Evolutionary conservation across 2,329 filamentous ascomycete species (phyloP), one percentile per base, ranked within the genome.

Genomic region (Clarireedia paspali): DNA sequence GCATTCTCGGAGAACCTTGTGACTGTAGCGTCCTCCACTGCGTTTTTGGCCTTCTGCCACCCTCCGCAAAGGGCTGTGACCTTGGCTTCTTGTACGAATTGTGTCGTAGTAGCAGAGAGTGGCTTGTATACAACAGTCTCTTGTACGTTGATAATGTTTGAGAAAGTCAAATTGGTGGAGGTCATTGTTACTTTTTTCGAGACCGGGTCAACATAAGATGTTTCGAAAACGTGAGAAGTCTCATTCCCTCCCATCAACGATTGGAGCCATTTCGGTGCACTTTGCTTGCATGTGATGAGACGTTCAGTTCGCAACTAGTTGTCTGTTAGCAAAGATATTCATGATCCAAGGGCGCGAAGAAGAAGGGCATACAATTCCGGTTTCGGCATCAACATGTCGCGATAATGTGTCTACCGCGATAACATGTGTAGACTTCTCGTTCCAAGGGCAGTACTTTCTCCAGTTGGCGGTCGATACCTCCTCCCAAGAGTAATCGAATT

Each of bases 391-490:
- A 40, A 89, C 75, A 9, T 71, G 71, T 61, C 94, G 88, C 53
- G 84, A 87, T 66, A 99, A 74, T 14, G 92, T 97, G 75, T 99
- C 94, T 68, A 97, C 94, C 63, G 90, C 91, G 63, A 95, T 84
- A 63, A 99, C 94, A 73, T 99, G 94, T 42, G 91, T 89, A n/a
- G 89, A 91, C 75, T 96, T 94, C 72, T 96, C 88, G 77, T 99
- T 99, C 92, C 94, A 97, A 20, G 92, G 92, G 68, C 90, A 95
- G 75, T 99, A 99, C 74, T 99, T 99, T 66, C 85, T 87, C 94
- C 94, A 99, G 80, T 99, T 99, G 70, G 89, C 91, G 14, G 90
- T 91, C 26, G 91, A 96, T 38, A 99, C 94, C 73, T 97, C 92
- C 69, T 96, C 90, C 94, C 94, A 99, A 47, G 92, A 95, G 79